Base-by-base conservation (phyloP, 129 eudicot species). In the Lactuca sativa region DNA sequence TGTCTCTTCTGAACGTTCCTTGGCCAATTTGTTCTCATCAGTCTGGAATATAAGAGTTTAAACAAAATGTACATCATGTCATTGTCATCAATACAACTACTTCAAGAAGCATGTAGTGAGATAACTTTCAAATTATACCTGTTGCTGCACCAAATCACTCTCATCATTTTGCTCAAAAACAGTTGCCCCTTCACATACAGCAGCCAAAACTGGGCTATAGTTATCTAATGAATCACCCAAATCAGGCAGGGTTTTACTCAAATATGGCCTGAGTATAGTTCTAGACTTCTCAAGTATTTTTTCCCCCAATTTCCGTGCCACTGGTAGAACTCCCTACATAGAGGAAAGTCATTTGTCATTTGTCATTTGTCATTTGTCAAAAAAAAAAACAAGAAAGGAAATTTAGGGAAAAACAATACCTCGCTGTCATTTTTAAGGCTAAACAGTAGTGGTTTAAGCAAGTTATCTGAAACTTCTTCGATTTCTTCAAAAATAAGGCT, bases 401-500 rank as follows among this genome's bases (percentile, higher is more conserved):
- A 44, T 44, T 56, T 41, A 49, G 17, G 10, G 41, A n/a, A 53
- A 4, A 6, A 6, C 49, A 47, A 12, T 25, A 90, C 99, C 96
- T 82, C 83, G n/a, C 74, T 70, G 78, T 78, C 67, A 66, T 32
- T 85, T 56, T 84, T 84, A 71, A 95, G 53, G 79, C 79, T 69
- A 56, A 79, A 78, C 51, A 95, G 74, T 15, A 95, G 59, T 2
- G 91, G 84, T 44, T 77, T 62, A 34, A 95, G 83, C 51, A 95
- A 66, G 48, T 90, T 93, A 7, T 63, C 5, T 11, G 96, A 82
- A 60, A 95, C 80, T 3, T 90, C 96, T 85, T 95, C 99, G 71
- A 96, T 95, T 82, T 95, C 99, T 77, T 90, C 97, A 3, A 95
- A 37, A 32, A 95, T 90, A 76, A 95, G 99, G 16, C 82, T 64